phyloP scores from a whole-genome alignment of 108 stramenopile species.

The Cyclostephanos tholiformis region DNA sequence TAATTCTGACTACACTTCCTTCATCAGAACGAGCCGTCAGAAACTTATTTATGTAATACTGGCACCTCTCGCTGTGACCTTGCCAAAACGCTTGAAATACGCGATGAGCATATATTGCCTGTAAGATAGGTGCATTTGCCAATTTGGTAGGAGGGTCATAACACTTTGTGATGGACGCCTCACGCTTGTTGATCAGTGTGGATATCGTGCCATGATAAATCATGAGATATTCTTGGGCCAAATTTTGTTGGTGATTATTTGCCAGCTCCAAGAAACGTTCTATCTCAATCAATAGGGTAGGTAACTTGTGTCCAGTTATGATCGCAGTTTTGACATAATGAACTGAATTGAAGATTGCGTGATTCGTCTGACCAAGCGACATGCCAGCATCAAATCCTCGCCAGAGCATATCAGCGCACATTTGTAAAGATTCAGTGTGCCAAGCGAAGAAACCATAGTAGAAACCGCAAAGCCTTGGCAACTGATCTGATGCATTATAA shows the following conservation, averaged over 20 bases:
- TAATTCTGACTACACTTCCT: neutral
- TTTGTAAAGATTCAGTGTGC: slow-evolving; percentile 24
- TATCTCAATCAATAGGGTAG: slow-evolving; percentile 3
- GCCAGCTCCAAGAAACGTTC: too few relatives aligned
- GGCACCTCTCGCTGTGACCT: slow-evolving; percentile 21
- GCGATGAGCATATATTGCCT: neutral
- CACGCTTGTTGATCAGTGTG: too few relatives aligned
- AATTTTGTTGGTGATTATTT: too few relatives aligned
- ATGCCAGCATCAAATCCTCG: slow-evolving; percentile 10
- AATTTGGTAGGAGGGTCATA: too few relatives aligned
- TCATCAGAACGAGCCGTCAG: neutral
- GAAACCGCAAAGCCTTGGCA: slow-evolving; percentile 6
- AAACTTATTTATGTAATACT: slow-evolving; percentile 6
- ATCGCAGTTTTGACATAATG: neutral
- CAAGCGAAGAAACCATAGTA: slow-evolving; percentile 25
- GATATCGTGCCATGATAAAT: too few relatives aligned
- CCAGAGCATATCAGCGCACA: slow-evolving; percentile 24
- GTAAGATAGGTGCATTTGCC: too few relatives aligned
- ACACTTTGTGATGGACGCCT: too few relatives aligned
- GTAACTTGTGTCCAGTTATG: slow-evolving; percentile 20
- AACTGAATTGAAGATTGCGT: slow-evolving; percentile 16
- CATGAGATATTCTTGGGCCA: too few relatives aligned
- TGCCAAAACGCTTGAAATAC: slow-evolving; percentile 23
- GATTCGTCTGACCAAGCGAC: slow-evolving; percentile 13
- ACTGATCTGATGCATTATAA: neutral